Conservation (phyloP, 805 yeast species). For the Aciculoconidium aculeatum region DNA sequence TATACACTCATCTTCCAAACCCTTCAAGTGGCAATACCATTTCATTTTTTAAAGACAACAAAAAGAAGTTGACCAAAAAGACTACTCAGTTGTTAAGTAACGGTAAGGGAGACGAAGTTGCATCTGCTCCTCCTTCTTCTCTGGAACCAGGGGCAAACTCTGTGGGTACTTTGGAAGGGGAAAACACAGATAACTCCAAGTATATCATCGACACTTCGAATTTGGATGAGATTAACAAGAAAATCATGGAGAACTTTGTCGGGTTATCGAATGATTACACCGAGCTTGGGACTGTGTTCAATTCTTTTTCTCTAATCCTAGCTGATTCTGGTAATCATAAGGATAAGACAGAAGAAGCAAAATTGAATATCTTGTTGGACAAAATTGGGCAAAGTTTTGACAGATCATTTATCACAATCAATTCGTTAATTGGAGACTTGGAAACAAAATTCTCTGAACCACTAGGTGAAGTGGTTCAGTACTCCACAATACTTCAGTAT, state of each 20-base stretch:
- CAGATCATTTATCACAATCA: constrained; percentile 48
- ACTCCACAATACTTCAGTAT: constrained; percentile 49
- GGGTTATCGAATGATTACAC: constrained; percentile 62
- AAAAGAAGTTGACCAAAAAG: constrained; percentile 20
- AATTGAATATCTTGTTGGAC: constrained; percentile 46
- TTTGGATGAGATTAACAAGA: constrained; percentile 53
- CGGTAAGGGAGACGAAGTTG: constrained; percentile 1
- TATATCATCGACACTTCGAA: constrained; percentile 29
- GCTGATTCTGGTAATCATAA: constrained; percentile 26
- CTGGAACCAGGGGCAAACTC: constrained; percentile 2
- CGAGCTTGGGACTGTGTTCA: constrained; percentile 61
- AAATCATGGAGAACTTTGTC: constrained; percentile 48
- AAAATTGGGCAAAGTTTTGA: constrained; percentile 85
- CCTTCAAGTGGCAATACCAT: constrained; percentile 24
- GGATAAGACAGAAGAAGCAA: constrained; percentile 19
- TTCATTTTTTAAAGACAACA: constrained; percentile 28
- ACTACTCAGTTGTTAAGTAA: constrained; percentile 15
- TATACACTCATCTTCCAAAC: constrained; percentile 29
- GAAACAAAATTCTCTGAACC: constrained; percentile 63
- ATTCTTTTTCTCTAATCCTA: constrained; percentile 47
- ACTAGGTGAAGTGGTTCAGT: constrained; percentile 64
- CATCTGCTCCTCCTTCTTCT: background rate
- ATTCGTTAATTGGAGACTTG: constrained; percentile 46
- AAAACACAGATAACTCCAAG: constrained; percentile 1
- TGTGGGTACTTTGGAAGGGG: background rate